Evolutionary conservation across 306 rosid species (phyloP).

Genomic region (Sicyos baderoa): DNA sequence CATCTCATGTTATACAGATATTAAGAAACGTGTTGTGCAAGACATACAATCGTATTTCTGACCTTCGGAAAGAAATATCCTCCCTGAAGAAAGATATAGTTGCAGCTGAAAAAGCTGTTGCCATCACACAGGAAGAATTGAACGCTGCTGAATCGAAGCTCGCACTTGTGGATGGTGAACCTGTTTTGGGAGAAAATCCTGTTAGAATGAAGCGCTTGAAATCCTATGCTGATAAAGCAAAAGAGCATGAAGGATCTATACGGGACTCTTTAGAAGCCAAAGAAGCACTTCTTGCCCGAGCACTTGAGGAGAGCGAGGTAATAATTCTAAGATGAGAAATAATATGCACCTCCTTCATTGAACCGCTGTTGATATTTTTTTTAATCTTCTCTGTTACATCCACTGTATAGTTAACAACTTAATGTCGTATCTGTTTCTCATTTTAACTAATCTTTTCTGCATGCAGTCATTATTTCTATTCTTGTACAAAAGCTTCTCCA

Average conservation of each 20-base stretch:
- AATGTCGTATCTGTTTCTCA: too few relatives aligned
- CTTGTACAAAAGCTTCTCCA: constrained; percentile 65
- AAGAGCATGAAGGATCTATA: constrained; percentile 61
- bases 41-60: constrained; percentile 88
- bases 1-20: constrained; percentile 32
- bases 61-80: constrained; percentile 81
- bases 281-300: constrained; percentile 87
- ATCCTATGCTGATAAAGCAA: constrained; percentile 59
- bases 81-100: constrained; percentile 51
- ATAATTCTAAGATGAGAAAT: neutral
- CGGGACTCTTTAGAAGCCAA: constrained; percentile 84
- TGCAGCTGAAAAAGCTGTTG: constrained; percentile 64
- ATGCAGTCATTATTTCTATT: constrained; percentile 67
- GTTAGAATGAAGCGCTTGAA: constrained; percentile 67
- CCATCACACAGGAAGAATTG: constrained; percentile 51
- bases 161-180: constrained; percentile 81
- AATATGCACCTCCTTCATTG: neutral
- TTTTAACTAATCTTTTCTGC: constrained; percentile 14
- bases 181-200: constrained; percentile 92
- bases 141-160: constrained; percentile 77
- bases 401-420: neutral
- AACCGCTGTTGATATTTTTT: neutral
- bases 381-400: neutral
- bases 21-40: constrained; percentile 80
- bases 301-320: constrained; percentile 90